Conservation (phyloP, 2,329 filamentous ascomycete genomes). For the Hansfordia pulvinata region DNA sequence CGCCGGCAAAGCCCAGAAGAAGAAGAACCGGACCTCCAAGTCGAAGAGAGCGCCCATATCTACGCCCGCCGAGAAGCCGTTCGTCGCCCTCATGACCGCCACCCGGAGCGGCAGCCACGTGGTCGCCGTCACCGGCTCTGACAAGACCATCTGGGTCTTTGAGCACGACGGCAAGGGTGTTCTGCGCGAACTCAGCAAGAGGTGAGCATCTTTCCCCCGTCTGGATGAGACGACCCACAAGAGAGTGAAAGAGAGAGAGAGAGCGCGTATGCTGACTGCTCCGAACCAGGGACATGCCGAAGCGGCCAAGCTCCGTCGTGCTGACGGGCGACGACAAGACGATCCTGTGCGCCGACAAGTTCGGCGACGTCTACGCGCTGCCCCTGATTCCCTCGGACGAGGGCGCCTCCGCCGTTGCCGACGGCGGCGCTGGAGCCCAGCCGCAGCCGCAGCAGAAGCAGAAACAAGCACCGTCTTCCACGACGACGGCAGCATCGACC, state of each 20-base stretch:
- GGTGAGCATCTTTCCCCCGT: conserved; percentile 32
- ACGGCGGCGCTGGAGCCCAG: conserved; percentile 1
- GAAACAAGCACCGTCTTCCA: conserved; percentile 4
- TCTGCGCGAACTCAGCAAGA: conserved; percentile 55
- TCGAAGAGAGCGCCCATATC: conserved; percentile 14
- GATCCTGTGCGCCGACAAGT: conserved; percentile 84
- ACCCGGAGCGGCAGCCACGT: conserved; percentile 54
- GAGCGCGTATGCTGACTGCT: conserved; percentile 15
- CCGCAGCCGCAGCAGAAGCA: conserved; percentile 9
- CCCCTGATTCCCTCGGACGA: conserved; percentile 47
- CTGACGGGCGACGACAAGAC: conserved; percentile 56
- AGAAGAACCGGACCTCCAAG: conserved; percentile 22
- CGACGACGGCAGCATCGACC: conserved; percentile 16
- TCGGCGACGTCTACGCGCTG: conserved; percentile 87
- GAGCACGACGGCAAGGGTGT: conserved; percentile 45
- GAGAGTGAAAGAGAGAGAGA: conserved; percentile 3
- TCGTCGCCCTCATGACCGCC: conserved; percentile 54
- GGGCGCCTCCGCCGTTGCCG: conserved; percentile 4
- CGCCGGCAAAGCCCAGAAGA: conserved; percentile 10
- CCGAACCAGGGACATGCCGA: conserved; percentile 60
- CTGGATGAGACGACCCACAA: conserved; percentile 3
- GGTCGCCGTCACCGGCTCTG: conserved; percentile 72
- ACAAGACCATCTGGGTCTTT: conserved; percentile 83
- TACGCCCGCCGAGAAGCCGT: conserved; percentile 35
- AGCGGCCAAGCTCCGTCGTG: conserved; percentile 67